These are phyloP conservation scores for Parastagonospora nodorum DNA, from an alignment of 2,329 filamentous ascomycete genomes.

Conservation along the genomic window DNA sequence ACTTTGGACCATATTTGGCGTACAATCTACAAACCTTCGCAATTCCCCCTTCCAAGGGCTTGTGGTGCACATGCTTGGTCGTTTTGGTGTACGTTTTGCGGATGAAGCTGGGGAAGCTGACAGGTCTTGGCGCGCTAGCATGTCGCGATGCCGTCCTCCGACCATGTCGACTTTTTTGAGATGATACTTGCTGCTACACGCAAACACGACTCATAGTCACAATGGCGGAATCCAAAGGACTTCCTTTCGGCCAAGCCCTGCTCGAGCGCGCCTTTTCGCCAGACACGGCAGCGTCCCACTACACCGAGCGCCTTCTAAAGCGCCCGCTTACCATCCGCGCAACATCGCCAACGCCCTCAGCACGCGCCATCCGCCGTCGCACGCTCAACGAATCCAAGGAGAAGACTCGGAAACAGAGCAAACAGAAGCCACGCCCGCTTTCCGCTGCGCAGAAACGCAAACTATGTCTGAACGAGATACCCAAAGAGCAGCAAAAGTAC, in stretches of 20 bases:
- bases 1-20: too few relatives aligned
- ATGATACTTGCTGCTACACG: not conserved
- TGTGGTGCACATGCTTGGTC: not conserved
- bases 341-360: slow-evolving; percentile 67
- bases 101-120: not conserved
- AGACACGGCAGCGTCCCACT: slow-evolving; percentile 71
- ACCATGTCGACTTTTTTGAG: not conserved
- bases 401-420: slow-evolving; percentile 32
- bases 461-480: slow-evolving; percentile 75
- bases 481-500: slow-evolving; percentile 71
- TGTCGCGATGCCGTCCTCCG: not conserved
- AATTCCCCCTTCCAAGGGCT: not conserved
- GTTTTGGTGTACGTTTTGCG: not conserved
- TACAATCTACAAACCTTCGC: too few relatives aligned
- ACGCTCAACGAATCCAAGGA: slow-evolving; percentile 56
- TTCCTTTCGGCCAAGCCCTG: slow-evolving; percentile 56
- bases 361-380: slow-evolving; percentile 51
- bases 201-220: not conserved
- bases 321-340: slow-evolving; percentile 80
- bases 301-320: slow-evolving; percentile 80
- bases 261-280: slow-evolving; percentile 81
- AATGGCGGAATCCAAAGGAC: slow-evolving; percentile 21
- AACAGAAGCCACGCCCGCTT: slow-evolving; percentile 68
- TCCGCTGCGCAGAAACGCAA: slow-evolving; percentile 78
- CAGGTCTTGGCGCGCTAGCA: not conserved